These are phyloP conservation scores for Thalassiosira ordinaria DNA, from an alignment of 352 stramenopile species.

Conservation along the genomic window DNA sequence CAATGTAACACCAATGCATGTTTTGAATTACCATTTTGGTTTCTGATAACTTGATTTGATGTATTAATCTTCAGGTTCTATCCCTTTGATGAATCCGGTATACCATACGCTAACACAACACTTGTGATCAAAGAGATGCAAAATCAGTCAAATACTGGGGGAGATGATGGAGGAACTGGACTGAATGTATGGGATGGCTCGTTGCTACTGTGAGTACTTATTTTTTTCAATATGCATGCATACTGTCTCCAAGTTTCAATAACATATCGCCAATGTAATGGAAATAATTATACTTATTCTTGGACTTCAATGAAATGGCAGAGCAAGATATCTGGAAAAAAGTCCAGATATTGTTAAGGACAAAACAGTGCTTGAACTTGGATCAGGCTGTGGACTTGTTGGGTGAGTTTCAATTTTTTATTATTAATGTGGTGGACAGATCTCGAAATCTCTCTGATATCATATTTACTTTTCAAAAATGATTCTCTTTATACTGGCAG, in stretches of 20 bases:
- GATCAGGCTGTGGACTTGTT: conserved; percentile 62
- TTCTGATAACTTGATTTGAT: too few relatives aligned
- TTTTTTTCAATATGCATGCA: conserved; percentile 11
- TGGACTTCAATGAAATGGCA: too few relatives aligned
- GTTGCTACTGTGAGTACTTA: conserved; percentile 59
- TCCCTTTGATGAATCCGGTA: conserved; percentile 49
- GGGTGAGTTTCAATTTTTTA: too few relatives aligned
- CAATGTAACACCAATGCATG: too few relatives aligned
- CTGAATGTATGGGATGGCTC: conserved; percentile 72
- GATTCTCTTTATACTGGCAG: too few relatives aligned
- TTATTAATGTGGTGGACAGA: too few relatives aligned
- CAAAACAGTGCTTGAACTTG: conserved; percentile 69
- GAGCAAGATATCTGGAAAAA: conserved; percentile 42
- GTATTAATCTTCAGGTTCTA: conserved; percentile 61
- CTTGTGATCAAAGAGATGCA: conserved; percentile 58
- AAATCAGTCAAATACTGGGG: conserved; percentile 43
- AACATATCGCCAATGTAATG: too few relatives aligned
- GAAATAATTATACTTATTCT: too few relatives aligned
- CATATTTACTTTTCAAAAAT: too few relatives aligned
- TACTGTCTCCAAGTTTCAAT: too few relatives aligned
- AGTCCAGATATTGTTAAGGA: conserved; percentile 37
- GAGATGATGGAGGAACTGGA: conserved; percentile 60
- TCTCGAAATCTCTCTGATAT: too few relatives aligned
- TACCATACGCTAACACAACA: conserved; percentile 35
- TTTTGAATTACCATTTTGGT: too few relatives aligned